Conservation (phyloP, 495 filamentous ascomycete species). For the Penicillium riverlandense region DNA sequence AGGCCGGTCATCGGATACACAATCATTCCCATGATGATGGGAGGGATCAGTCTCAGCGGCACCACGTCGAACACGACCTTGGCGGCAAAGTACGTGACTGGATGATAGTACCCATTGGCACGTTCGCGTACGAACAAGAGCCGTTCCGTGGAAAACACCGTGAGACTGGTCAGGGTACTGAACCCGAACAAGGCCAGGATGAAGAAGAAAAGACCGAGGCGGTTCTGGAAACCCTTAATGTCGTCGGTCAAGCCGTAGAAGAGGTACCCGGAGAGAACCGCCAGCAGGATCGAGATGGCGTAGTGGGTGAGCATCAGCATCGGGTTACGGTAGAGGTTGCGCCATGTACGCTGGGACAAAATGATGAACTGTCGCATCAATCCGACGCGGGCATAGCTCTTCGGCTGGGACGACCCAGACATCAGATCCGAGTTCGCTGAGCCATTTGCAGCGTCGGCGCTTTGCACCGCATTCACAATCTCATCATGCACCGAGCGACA, state of each 20-base stretch:
- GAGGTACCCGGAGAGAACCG: constrained; percentile 87
- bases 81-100: constrained; percentile 89
- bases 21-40: constrained; percentile 93
- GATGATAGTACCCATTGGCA: constrained; percentile 97
- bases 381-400: constrained; percentile 76
- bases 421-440: constrained; percentile 52
- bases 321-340: constrained; percentile 94
- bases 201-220: constrained; percentile 98
- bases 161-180: constrained; percentile 87
- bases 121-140: constrained; percentile 90
- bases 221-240: constrained; percentile 96
- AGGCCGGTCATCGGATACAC: constrained; percentile 99
- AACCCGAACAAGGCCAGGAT: constrained; percentile 93
- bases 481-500: constrained; percentile 72
- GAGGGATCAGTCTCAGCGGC: constrained; percentile 86
- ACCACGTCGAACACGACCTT: constrained; percentile 96
- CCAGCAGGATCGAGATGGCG: constrained; percentile 92
- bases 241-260: constrained; percentile 96
- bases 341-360: constrained; percentile 87
- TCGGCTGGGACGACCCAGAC: constrained; percentile 44
- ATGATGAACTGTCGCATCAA: constrained; percentile 77
- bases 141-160: constrained; percentile 87
- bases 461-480: constrained; percentile 57
- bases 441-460: constrained; percentile 62
- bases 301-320: constrained; percentile 99